phyloP scores from a whole-genome alignment of 2,329 filamentous ascomycete species.

The Ophiocordyceps camponoti-rufipedis region DNA sequence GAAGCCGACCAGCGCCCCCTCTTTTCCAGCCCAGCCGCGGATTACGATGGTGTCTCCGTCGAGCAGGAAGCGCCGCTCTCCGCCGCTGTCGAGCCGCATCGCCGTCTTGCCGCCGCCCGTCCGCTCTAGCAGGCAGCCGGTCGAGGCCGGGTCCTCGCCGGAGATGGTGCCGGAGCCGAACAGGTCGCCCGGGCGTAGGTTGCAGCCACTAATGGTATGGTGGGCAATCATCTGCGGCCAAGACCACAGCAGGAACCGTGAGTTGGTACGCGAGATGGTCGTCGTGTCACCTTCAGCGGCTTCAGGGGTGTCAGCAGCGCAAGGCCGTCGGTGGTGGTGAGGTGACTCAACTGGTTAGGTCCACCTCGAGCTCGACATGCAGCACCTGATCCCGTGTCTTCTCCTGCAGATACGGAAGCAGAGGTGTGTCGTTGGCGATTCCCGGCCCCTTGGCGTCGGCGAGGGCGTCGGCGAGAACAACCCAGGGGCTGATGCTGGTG shows the following conservation, averaged over 20 bases:
- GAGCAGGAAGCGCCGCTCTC: conserved; percentile 51
- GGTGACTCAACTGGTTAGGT: conserved; percentile 17
- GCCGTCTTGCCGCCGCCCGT: conserved; percentile 48
- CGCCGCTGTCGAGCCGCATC: conserved; percentile 42
- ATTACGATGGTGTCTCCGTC: conserved; percentile 57
- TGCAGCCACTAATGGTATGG: conserved; percentile 61
- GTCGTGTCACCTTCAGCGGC: conserved; percentile 12
- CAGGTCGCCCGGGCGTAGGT: conserved; percentile 55
- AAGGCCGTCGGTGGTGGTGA: no score
- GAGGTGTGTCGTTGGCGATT: conserved; percentile 13
- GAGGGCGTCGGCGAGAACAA: conserved; percentile 41
- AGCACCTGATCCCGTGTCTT: conserved; percentile 17
- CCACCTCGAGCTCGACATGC: conserved; percentile 19
- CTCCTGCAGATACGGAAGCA: conserved; percentile 36
- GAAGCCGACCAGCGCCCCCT: conserved; percentile 55
- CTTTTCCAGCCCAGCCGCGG: conserved; percentile 45
- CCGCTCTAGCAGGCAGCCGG: conserved; percentile 57
- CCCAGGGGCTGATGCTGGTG: conserved; percentile 43
- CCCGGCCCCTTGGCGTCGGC: conserved; percentile 9
- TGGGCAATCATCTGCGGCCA: conserved; percentile 75
- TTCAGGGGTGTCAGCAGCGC: conserved; percentile 1
- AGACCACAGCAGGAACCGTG: conserved; percentile 47
- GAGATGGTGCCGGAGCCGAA: conserved; percentile 62
- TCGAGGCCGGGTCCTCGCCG: conserved; percentile 42
- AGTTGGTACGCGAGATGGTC: conserved; percentile 14